A percentile compares a stretch with the other conserved stretches of the same genome.
Evolutionary conservation across 495 filamentous ascomycete genomes (phyloP).

Genomic region (Daldinia bambusicola): DNA sequence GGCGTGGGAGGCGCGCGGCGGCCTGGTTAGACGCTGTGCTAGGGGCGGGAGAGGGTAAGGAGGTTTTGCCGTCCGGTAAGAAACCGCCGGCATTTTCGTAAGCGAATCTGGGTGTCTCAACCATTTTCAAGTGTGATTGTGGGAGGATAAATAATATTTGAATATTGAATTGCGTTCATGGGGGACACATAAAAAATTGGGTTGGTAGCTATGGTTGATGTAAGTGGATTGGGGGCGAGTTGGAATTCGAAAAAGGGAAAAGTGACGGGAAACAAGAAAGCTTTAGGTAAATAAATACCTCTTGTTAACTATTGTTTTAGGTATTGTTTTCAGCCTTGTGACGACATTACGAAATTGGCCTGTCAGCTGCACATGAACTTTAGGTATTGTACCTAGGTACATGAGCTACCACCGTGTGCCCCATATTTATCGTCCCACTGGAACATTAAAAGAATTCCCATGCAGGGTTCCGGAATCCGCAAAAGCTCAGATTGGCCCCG

Average conservation of each 20-base stretch:
- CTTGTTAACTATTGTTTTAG: background rate
- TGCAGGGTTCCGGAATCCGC: background rate
- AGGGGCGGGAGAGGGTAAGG: constrained; percentile 65
- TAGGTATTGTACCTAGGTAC: no score
- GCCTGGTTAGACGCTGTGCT: constrained; percentile 59
- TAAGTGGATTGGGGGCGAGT: background rate
- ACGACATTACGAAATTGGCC: constrained; percentile 20
- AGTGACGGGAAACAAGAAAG: background rate
- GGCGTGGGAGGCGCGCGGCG: constrained; percentile 66
- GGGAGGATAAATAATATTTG: background rate
- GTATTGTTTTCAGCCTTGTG: constrained; percentile 18
- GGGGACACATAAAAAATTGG: constrained; percentile 1
- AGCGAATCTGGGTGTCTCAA: constrained; percentile 43
- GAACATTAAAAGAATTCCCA: background rate
- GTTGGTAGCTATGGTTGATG: background rate
- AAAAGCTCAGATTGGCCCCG: background rate
- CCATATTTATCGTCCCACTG: background rate
- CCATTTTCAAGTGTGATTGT: constrained; percentile 47
- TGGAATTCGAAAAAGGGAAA: background rate
- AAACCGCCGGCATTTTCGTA: constrained; percentile 57
- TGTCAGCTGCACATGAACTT: constrained; percentile 21
- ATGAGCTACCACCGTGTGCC: constrained; percentile 4
- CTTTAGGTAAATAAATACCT: background rate
- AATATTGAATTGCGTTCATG: constrained; percentile 15
- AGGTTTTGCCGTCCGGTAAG: constrained; percentile 51